Conservation (phyloP, 106 monocot genomes). For the Allium fistulosum region DNA sequence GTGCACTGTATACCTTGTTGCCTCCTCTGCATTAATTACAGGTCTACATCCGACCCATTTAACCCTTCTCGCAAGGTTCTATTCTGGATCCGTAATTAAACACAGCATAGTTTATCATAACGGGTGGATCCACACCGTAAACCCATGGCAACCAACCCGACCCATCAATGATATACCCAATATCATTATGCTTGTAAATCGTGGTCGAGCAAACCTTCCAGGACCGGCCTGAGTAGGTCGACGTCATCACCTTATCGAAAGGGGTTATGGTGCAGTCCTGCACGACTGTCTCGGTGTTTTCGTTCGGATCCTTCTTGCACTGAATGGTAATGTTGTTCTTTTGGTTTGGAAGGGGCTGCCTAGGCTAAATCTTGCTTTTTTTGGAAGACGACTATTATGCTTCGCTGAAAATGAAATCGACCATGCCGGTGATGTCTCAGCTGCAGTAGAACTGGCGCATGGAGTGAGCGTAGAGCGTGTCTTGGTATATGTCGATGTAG, state of each 20-base stretch:
- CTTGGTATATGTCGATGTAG: conserved; percentile 11
- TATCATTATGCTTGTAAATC: conserved; percentile 38
- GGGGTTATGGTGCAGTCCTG: conserved; percentile 34
- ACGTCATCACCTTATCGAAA: conserved; percentile 6
- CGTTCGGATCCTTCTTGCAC: conserved; percentile 33
- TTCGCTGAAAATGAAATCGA: conserved; percentile 39
- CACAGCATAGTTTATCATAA: conserved; percentile 17
- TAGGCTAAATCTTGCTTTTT: conserved; percentile 8
- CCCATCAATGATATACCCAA: conserved; percentile 23
- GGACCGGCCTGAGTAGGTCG: conserved; percentile 61
- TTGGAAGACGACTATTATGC: conserved; percentile 32
- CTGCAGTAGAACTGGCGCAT: conserved; percentile 13
- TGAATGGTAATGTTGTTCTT: conserved; percentile 57
- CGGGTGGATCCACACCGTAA: conserved; percentile 11
- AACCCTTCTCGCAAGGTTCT: conserved; percentile 14
- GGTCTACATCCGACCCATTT: conserved; percentile 19
- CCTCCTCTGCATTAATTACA: conserved; percentile 14
- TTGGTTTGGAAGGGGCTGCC: conserved; percentile 25
- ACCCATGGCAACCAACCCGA: conserved; percentile 24
- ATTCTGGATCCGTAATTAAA: conserved; percentile 24
- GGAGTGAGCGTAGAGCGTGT: conserved; percentile 23
- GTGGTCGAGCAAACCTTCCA: conserved; percentile 53
- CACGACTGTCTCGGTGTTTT: no score
- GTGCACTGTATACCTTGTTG: conserved; percentile 13
- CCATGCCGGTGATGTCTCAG: conserved; percentile 14